phyloP scores from a whole-genome alignment of 768 basidiomycete genomes.

The Fistulinella prunicolor region DNA sequence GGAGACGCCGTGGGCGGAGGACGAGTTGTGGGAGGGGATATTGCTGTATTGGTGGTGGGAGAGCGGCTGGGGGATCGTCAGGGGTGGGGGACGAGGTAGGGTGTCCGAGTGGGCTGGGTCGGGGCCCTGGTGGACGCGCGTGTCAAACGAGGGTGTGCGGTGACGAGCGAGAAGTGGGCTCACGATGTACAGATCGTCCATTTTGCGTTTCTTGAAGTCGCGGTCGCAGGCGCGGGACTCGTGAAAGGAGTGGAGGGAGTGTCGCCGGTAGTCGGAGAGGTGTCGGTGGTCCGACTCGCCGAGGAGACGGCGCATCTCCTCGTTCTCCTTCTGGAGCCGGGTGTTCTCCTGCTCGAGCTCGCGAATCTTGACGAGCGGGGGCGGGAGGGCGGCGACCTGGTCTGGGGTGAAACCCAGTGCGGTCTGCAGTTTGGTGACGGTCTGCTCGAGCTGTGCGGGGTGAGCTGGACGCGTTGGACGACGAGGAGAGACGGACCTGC shows the following conservation, averaged over 20 bases:
- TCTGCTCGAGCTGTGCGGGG: slow-evolving; percentile 66
- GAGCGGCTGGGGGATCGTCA: slow-evolving; percentile 58
- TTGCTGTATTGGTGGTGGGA: slow-evolving; percentile 51
- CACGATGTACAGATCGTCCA: slow-evolving; percentile 59
- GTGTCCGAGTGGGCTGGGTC: slow-evolving; percentile 41
- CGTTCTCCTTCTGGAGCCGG: slow-evolving; percentile 67
- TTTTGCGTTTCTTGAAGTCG: slow-evolving; percentile 62
- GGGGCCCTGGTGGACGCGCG: slow-evolving; percentile 36
- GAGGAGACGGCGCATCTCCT: slow-evolving; percentile 68
- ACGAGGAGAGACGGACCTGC: slow-evolving; percentile 56
- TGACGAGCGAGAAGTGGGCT: neutral
- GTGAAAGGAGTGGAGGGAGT: slow-evolving; percentile 44
- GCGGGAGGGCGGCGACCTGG: slow-evolving; percentile 69
- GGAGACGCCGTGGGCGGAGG: slow-evolving; percentile 39
- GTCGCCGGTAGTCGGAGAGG: slow-evolving; percentile 47
- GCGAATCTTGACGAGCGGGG: slow-evolving; percentile 70
- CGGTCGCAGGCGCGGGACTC: slow-evolving; percentile 52
- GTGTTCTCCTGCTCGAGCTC: slow-evolving; percentile 82
- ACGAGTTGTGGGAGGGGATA: slow-evolving; percentile 38
- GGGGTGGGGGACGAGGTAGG: slow-evolving; percentile 47
- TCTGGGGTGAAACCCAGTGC: slow-evolving; percentile 71
- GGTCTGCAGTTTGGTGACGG: slow-evolving; percentile 80
- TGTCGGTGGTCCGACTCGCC: slow-evolving; percentile 42
- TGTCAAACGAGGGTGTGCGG: too few relatives aligned
- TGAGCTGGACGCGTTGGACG: slow-evolving; percentile 7